Conservation (phyloP, 2,329 filamentous ascomycete genomes). For the Hypoxylon sp. region DNA sequence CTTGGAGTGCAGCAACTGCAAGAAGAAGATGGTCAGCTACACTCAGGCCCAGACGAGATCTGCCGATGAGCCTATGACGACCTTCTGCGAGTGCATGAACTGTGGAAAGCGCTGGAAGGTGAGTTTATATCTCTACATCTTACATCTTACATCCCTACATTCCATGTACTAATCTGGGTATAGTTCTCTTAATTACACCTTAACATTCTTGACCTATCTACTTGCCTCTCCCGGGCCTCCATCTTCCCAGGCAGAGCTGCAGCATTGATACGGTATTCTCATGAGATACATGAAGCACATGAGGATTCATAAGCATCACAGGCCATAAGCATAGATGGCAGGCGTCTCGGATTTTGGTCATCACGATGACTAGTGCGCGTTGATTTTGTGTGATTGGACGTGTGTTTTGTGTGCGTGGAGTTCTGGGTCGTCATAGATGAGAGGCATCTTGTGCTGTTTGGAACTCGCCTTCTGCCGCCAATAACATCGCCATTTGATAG, state of each 20-base stretch:
- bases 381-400: conserved; percentile 29
- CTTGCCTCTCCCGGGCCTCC: conserved; percentile 1
- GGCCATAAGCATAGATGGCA: conserved; percentile 36
- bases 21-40: conserved; percentile 94
- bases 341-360: conserved; percentile 34
- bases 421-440: conserved; percentile 29
- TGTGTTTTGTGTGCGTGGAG: conserved; percentile 33
- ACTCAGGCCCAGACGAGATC: conserved; percentile 94
- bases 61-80: conserved; percentile 94
- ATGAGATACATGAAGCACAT: conserved; percentile 28
- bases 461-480: neutral
- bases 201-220: conserved; percentile 5
- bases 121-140: conserved; percentile 53
- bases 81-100: conserved; percentile 79
- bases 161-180: conserved; percentile 45
- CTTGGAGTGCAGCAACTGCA: conserved; percentile 91
- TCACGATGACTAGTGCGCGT: conserved; percentile 17
- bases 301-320: conserved; percentile 21
- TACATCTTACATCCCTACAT: conserved; percentile 14
- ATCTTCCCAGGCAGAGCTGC: conserved; percentile 11
- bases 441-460: conserved; percentile 4
- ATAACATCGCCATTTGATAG: conserved; percentile 11
- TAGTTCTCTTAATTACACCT: conserved; percentile 49
- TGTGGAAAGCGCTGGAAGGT: conserved; percentile 82
- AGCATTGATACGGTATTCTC: conserved; percentile 27